These are phyloP conservation scores for Taphrina deformans DNA, from an alignment of 1,139 yeast genomes.

Conservation along the genomic window DNA sequence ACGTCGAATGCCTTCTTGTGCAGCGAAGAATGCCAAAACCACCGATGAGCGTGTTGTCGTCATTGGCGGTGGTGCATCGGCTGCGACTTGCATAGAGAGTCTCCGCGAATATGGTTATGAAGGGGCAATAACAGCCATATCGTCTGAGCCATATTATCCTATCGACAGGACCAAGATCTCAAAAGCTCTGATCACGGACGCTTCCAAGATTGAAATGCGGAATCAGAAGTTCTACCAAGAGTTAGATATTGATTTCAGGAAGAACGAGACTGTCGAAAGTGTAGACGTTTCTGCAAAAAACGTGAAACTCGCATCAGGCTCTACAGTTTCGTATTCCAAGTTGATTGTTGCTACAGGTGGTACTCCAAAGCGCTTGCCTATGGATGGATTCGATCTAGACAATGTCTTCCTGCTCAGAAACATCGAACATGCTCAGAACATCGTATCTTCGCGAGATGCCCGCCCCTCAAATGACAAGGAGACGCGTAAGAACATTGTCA, in stretches of 20 bases:
- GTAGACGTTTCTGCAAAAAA: conserved; percentile 33
- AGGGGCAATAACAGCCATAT: conserved; percentile 34
- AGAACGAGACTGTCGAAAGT: conserved; percentile 25
- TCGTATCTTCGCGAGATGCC: conserved; percentile 32
- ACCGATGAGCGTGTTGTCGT: conserved; percentile 32
- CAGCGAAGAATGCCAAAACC: conserved; percentile 16
- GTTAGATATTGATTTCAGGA: conserved; percentile 33
- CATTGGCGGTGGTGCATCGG: conserved; percentile 36
- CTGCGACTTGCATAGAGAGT: conserved; percentile 31
- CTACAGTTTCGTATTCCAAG: conserved; percentile 26
- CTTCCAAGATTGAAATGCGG: conserved; percentile 33
- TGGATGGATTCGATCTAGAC: conserved; percentile 34
- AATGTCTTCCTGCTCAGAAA: conserved; percentile 36
- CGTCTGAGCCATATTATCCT: conserved; percentile 34
- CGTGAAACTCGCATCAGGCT: conserved; percentile 20
- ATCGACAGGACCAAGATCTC: conserved; percentile 37
- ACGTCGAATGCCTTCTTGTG: conserved; percentile 17
- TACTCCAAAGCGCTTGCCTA: conserved; percentile 34
- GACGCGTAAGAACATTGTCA: conserved; percentile 35
- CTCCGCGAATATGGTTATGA: conserved; percentile 33
- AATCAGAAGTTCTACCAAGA: conserved; percentile 34
- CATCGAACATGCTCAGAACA: conserved; percentile 29
- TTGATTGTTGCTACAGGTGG: conserved; percentile 37
- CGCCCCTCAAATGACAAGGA: conserved; percentile 25
- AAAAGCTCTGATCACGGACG: conserved; percentile 35